Conservation (phyloP, 2,329 filamentous ascomycete species). For the Fusarium chuoi region DNA sequence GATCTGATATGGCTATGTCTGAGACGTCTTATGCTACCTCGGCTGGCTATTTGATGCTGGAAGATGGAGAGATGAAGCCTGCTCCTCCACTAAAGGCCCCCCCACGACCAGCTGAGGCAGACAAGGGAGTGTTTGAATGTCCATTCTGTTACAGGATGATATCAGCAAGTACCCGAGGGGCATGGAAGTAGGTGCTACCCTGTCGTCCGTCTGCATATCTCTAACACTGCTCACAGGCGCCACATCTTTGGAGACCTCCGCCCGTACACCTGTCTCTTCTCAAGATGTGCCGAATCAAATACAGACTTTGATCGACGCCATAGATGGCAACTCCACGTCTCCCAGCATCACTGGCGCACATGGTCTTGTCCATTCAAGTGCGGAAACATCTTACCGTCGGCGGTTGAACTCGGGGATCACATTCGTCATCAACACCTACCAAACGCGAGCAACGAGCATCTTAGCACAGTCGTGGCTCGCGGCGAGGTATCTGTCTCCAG, state of each 20-base stretch:
- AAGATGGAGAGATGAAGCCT: neutral
- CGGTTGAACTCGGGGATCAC: accelerated
- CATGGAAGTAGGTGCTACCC: slow-evolving; percentile 46
- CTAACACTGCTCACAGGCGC: slow-evolving; percentile 16
- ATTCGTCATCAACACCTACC: neutral
- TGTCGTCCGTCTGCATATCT: accelerated
- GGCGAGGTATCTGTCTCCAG: accelerated
- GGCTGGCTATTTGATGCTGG: neutral
- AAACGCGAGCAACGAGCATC: accelerated
- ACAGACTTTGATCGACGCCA: slow-evolving; percentile 32
- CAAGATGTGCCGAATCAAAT: slow-evolving; percentile 39
- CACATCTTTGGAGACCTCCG: slow-evolving; percentile 53
- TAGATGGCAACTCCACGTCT: slow-evolving; percentile 42
- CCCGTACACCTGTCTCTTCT: slow-evolving; percentile 51
- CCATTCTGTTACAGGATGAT: slow-evolving; percentile 54
- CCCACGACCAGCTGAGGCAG: slow-evolving; percentile 32
- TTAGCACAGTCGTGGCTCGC: accelerated
- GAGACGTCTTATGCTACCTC: slow-evolving; percentile 48
- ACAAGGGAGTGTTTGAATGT: slow-evolving; percentile 49
- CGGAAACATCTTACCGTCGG: accelerated
- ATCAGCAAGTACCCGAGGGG: slow-evolving; percentile 29
- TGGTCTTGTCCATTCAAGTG: slow-evolving; percentile 39
- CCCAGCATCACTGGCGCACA: slow-evolving; percentile 38
- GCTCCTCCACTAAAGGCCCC: slow-evolving; percentile 27
- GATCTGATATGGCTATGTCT: slow-evolving; percentile 38